Base-by-base conservation (phyloP, 345 rosid species). In the Salix koriyanagi region DNA sequence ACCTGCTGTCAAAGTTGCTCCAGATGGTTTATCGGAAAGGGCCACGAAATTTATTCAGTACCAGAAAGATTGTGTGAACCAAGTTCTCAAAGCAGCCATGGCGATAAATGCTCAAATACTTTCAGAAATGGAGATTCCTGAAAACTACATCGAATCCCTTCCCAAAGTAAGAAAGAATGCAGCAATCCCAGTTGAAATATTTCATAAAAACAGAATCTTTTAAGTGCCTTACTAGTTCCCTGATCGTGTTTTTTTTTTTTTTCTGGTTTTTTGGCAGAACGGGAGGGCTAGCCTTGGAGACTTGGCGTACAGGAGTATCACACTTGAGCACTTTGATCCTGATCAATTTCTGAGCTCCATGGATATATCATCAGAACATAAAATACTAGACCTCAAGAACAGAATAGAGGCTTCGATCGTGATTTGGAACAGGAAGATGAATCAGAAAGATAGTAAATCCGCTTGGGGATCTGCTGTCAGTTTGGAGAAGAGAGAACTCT, bases 71-170 rank as follows among this genome's bases (percentile, higher is more conserved):
- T 87, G 89, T 65, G 98, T 92, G 16, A 94, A 91, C 77, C 98
- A 94, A 73, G 97, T 94, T 26, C 93, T 92, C 66, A 94, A 92
- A 84, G 98, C 98, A 7, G 97, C 98, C 69, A 94, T 94, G 97
- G 98, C 98, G 0, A 94, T 94, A 76, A 94, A 94, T 78, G 89
- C 97, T 46, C 97, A 94, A 82, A 92, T 91, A 80, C 78, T 94
- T 11, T 85, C 92, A 44, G 98, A 92, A 83, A 94, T 94, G 93
- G 96, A 89, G 82, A 85, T 92, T 48, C 98, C 98, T 6, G 96
- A 94, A 71, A 90, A 80, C 85, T 94, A 94, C 84, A 88, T 94
- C 0, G 98, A 94, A 65, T 89, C 96, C 30, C 94, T 92, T 58
- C 97, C 98, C 15, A 94, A 92, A 93, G 98, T 87, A 79, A 70